Evolutionary conservation across 148 eudicot genomes (phyloP).

Genomic region (Camellia sinensis): DNA sequence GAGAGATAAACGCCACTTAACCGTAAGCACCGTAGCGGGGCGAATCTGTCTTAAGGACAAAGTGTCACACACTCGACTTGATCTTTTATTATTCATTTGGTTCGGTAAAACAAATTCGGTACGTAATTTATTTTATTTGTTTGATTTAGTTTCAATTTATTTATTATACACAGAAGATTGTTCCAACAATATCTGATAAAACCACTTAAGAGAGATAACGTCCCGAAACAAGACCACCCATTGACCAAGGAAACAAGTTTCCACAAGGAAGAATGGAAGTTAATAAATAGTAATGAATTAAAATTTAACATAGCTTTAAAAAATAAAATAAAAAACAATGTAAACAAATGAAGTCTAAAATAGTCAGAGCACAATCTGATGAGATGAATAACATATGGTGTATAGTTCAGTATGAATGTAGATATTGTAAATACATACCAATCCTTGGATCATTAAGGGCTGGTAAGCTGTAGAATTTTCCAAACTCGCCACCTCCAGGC

Average conservation of each 20-base stretch:
- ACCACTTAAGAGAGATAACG: neutral
- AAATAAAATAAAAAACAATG: neutral
- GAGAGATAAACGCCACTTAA: no score
- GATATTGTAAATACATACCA: slow-evolving; percentile 37
- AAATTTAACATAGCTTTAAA: neutral
- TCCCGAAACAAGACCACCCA: neutral
- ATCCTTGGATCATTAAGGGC: slow-evolving; percentile 82
- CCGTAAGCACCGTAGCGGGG: no score
- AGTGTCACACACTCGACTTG: no score
- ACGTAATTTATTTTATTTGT: no score
- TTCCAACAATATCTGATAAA: neutral
- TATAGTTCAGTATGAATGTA: neutral
- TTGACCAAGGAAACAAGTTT: neutral
- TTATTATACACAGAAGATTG: no score
- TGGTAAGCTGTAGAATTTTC: slow-evolving; percentile 85
- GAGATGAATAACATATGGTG: neutral
- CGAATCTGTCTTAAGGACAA: no score
- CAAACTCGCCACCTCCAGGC: slow-evolving; percentile 91
- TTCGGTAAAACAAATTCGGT: no score
- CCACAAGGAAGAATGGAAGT: neutral
- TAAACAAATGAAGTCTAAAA: neutral
- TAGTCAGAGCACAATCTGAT: neutral
- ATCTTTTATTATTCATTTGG: no score
- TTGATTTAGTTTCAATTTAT: no score
- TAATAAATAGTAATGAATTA: no score